Evolutionary conservation across 306 rosid genomes (phyloP).

Genomic region (Mimosa bimucronata): DNA sequence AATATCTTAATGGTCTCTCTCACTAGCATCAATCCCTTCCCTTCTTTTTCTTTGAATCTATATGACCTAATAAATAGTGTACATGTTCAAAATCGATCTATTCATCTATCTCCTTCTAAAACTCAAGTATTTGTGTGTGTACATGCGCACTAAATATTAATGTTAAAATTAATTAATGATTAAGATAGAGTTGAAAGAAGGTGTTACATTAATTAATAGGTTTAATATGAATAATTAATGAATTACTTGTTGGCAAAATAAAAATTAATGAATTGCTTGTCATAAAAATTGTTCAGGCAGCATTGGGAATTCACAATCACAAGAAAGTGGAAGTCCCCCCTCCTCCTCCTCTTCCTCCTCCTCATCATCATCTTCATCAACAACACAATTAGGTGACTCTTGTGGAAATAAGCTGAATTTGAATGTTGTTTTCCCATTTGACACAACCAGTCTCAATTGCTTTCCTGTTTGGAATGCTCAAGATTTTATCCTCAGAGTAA

Average conservation of each 20-base stretch:
- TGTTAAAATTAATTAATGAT: too few species aligned
- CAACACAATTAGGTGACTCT: conserved; percentile 61
- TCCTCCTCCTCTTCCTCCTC: conserved; percentile 25
- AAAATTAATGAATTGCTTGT: conserved; percentile 8
- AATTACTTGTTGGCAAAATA: too few species aligned
- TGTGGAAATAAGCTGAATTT: conserved; percentile 60
- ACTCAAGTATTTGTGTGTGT: neutral
- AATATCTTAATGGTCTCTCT: too few species aligned
- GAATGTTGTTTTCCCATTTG: conserved; percentile 49
- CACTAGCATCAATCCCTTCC: neutral
- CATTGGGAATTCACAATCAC: conserved; percentile 52
- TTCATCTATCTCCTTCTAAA: neutral
- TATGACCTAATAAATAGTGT: too few species aligned
- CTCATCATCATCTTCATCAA: neutral
- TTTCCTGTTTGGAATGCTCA: conserved; percentile 65
- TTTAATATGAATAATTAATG: neutral
- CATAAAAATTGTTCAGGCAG: conserved; percentile 41
- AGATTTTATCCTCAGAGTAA: conserved; percentile 71
- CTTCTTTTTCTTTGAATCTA: neutral
- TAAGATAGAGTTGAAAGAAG: conserved; percentile 30
- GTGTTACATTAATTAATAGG: conserved; percentile 7
- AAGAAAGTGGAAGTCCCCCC: conserved; percentile 45
- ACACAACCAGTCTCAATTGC: conserved; percentile 63
- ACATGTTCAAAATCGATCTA: neutral
- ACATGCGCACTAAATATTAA: too few species aligned